A percentile compares a stretch with the other conserved stretches of the same genome.
Evolutionary conservation across 2,329 filamentous ascomycete species (phyloP).

Genomic region (Neofusicoccum laricinum): DNA sequence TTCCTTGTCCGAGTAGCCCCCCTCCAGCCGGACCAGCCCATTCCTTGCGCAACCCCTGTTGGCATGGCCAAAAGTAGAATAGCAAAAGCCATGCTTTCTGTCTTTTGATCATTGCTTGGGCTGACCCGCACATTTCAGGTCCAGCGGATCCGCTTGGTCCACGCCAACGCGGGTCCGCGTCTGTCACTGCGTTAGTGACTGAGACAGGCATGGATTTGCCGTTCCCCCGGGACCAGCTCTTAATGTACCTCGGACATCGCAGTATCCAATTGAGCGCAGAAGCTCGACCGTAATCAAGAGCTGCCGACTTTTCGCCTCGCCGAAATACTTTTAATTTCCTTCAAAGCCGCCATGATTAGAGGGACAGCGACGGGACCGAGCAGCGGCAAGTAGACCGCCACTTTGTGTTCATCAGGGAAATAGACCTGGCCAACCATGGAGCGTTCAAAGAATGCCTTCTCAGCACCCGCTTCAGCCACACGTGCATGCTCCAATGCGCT

Average conservation of each 20-base stretch:
- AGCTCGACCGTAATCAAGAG: neutral
- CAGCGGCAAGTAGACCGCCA: conserved; percentile 91
- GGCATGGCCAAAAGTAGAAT: neutral
- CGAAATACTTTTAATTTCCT: conserved; percentile 64
- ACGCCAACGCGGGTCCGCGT: neutral
- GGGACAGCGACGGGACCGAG: conserved; percentile 90
- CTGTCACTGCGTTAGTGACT: neutral
- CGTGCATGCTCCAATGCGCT: conserved; percentile 74
- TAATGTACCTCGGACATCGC: neutral
- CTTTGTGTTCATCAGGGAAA: conserved; percentile 97
- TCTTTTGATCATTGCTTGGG: neutral
- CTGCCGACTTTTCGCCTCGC: neutral
- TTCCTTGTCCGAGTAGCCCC: neutral
- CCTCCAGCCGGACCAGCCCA: neutral
- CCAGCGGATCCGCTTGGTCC: neutral
- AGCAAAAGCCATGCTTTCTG: no score
- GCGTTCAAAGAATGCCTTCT: conserved; percentile 96
- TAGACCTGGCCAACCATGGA: conserved; percentile 99
- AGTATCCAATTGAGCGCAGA: neutral
- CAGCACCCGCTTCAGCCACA: conserved; percentile 82
- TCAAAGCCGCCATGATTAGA: conserved; percentile 76
- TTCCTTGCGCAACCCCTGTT: neutral
- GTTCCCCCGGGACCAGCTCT: neutral
- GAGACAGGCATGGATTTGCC: neutral
- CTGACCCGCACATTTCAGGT: no score